A percentile compares a stretch with the other conserved stretches of the same genome.
Conservation (phyloP, 1,139 yeast species). For the Pichiaceae sp. region DNA sequence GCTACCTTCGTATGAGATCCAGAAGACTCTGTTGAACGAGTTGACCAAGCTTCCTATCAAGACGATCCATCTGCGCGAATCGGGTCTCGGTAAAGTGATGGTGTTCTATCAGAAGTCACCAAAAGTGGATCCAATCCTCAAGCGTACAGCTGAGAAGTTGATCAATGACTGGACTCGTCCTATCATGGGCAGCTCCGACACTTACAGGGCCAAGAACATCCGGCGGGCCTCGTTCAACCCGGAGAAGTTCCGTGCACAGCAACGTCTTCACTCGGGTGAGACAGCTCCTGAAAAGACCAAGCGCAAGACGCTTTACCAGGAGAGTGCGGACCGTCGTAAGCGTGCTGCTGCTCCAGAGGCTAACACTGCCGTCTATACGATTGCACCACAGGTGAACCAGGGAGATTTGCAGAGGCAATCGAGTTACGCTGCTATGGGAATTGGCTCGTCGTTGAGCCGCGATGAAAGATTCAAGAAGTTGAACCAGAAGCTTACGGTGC, state of each 20-base stretch:
- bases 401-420: constrained; percentile 26
- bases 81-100: constrained; percentile 89
- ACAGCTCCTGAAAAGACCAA: constrained; percentile 11
- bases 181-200: constrained; percentile 90
- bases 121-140: constrained; percentile 79
- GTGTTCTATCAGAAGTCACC: constrained; percentile 89
- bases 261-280: constrained; percentile 13
- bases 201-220: constrained; percentile 82
- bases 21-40: constrained; percentile 73
- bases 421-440: constrained; percentile 30
- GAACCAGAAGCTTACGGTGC: constrained; percentile 42
- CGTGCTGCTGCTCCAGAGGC: constrained; percentile 94
- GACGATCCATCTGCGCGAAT: constrained; percentile 89
- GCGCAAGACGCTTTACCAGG: constrained; percentile 68
- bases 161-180: constrained; percentile 99
- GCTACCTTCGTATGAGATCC: constrained; percentile 93
- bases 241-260: constrained; percentile 39
- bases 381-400: constrained; percentile 74
- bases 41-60: constrained; percentile 79
- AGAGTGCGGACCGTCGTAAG: constrained; percentile 84
- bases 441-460: constrained; percentile 41
- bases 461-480: constrained; percentile 78
- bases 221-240: constrained; percentile 66
- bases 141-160: constrained; percentile 80
- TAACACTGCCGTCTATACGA: constrained; percentile 79